Base-by-base conservation (phyloP, 1,284 basidiomycete genomes). In the Limonomyces culmigenus region DNA sequence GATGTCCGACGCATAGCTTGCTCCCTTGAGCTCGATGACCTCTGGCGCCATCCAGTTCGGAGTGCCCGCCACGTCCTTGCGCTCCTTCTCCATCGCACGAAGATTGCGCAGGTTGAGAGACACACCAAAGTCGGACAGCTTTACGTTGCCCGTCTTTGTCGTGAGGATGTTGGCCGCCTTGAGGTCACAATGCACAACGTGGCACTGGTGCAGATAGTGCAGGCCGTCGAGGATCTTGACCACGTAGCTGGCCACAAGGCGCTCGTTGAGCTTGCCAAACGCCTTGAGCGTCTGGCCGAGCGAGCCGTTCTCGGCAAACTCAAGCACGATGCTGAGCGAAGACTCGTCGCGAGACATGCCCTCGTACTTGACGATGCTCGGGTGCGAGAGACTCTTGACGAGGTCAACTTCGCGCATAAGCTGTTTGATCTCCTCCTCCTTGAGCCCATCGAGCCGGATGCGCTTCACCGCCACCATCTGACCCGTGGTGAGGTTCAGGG, bases 1-100 rank as follows among this genome's bases (percentile, higher is more conserved):
- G 33, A 97, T 80, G 47, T 80, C 80, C 29, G 68, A 81, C 61
- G 74, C 88, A 39, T 67, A 72, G 41, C 62, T 81, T 39, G 63
- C 74, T 40, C 73, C 84, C 61, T 68, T 81, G 46, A 72, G 70
- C 53, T 89, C 81, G 44, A 96, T 96, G 34, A 83, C 85, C 54
- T 96, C 91, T 2, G 92, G 91, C 3, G 91, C 89, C 89, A 96
- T 96, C 91, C 91, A 96, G 49, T 96, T 93, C 3, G 91, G 91
- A 4, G 91, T 96, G 10, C 91, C 92, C 4, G 87, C 85, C 10
- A 92, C 83, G 46, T 81, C 74, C 52, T 87, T 81, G 49, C 74
- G 74, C 54, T 88, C 86, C 34, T 81, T 65, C 46, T 91, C 89
- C 65, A 97, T 77, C 0, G 92, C 93, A 46, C 93, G 86, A 57